Percentiles rank a stretch among this genome's conserved stretches.
phyloP scores from a whole-genome alignment of 139 green algal genomes.

The Chlorella sp. region DNA sequence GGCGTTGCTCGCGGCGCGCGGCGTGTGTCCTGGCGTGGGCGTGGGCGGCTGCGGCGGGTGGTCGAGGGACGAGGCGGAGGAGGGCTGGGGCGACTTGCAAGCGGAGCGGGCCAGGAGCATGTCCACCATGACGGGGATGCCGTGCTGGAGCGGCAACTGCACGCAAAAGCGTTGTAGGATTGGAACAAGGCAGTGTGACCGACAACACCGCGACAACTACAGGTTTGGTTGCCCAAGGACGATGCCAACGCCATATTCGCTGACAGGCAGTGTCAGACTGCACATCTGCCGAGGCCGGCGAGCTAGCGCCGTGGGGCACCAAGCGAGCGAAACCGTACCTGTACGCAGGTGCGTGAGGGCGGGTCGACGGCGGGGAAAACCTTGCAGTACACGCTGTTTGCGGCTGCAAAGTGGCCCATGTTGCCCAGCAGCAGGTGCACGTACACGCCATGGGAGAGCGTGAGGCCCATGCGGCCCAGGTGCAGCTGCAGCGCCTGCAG shows the following conservation, averaged over 20 bases:
- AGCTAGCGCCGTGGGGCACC: too few species aligned
- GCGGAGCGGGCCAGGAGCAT: slow-evolving; percentile 31
- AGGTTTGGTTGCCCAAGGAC: too few species aligned
- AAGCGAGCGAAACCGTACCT: too few species aligned
- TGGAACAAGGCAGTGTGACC: too few species aligned
- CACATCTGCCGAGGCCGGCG: too few species aligned
- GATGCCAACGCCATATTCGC: too few species aligned
- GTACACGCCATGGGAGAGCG: slow-evolving; percentile 58
- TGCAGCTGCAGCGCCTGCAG: slow-evolving; percentile 9
- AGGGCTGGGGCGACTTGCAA: not conserved
- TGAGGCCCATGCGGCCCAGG: slow-evolving; percentile 24
- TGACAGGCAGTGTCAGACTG: too few species aligned
- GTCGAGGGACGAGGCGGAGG: not conserved
- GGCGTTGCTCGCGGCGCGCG: too few species aligned
- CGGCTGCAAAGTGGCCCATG: slow-evolving; percentile 83
- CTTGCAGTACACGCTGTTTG: slow-evolving; percentile 79
- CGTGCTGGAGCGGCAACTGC: slow-evolving; percentile 43
- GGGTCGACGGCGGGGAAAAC: slow-evolving; percentile 64
- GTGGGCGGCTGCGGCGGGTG: not conserved
- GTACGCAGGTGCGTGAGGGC: slow-evolving; percentile 77
- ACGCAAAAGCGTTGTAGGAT: too few species aligned
- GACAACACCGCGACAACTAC: too few species aligned
- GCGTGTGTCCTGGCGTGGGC: too few species aligned
- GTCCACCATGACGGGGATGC: slow-evolving; percentile 39
- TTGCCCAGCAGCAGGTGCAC: slow-evolving; percentile 81